Evolutionary conservation across 345 rosid species (phyloP).

Genomic region (Camelina laxa): DNA sequence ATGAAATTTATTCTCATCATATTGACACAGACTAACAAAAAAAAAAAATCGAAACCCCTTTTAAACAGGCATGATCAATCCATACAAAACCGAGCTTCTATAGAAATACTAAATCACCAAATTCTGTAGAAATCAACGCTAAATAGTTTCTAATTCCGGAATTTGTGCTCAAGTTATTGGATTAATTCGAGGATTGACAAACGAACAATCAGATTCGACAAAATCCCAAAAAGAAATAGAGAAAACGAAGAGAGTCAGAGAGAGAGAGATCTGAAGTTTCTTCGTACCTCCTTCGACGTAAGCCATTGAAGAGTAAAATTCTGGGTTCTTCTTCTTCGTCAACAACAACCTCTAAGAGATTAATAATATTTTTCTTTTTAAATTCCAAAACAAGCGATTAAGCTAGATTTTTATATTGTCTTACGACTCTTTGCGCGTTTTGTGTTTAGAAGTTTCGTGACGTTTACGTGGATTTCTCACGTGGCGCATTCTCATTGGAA

Average conservation of each 20-base stretch:
- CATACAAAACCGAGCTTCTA: neutral
- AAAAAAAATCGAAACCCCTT: neutral
- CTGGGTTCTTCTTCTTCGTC: slow-evolving; percentile 9
- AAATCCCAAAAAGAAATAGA: neutral
- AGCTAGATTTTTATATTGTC: slow-evolving; percentile 1
- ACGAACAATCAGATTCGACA: too few relatives aligned
- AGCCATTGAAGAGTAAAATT: slow-evolving; percentile 21
- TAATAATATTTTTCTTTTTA: too few relatives aligned
- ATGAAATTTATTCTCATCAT: neutral
- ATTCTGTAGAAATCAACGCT: neutral
- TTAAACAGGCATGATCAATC: neutral
- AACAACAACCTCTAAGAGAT: neutral
- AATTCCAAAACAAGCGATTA: neutral
- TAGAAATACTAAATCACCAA: neutral
- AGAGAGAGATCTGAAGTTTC: slow-evolving; percentile 1
- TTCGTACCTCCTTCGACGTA: slow-evolving; percentile 41
- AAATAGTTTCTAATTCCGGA: neutral
- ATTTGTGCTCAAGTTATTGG: neutral
- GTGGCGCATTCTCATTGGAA: neutral
- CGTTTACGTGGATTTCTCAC: slow-evolving; percentile 17
- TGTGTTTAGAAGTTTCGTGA: slow-evolving; percentile 4
- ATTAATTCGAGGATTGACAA: too few relatives aligned
- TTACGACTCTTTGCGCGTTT: neutral
- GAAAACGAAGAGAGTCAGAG: neutral
- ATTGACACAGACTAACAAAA: too few relatives aligned